Base-by-base conservation (phyloP, 2,329 filamentous ascomycete species). In the Penicillium sp. region DNA sequence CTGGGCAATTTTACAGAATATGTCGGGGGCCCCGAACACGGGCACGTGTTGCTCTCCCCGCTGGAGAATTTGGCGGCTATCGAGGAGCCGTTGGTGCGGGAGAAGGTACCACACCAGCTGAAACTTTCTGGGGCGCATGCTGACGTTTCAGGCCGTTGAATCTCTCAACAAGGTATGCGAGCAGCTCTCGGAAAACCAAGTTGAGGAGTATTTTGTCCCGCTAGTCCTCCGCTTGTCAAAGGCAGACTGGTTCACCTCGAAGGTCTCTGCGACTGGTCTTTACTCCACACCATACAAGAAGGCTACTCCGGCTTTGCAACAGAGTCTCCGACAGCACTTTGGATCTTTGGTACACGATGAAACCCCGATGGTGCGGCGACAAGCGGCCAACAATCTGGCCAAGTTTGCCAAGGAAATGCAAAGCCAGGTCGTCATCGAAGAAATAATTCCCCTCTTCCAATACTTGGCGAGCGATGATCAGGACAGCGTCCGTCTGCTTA, bases 241-340 rank as follows among this genome's bases (percentile, higher is more conserved):
- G 84, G 94, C 94, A 78, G 94, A 99, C 80, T 99, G 94, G 94
- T 99, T 99, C 78, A 99, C 94, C 57, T 97, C 94, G 65, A 99
- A 97, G 81, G 94, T 99, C 65, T 99, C 94, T 33, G 94, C 93
- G 62, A 96, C 93, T 65, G 94, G 94, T 62, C 89, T 99, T 62
- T 99, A 93, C 81, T 94, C 90, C 74, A 86, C 88, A 49, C 93
- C 94, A 64, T 99, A 99, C 82, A 89, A 88, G 70, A 96, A 96
- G 82, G 91, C 94, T 59, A 89, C 91, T 55, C 84, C 89, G 51
- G 83, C 87, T n/a, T 86, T 93, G 66, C 94, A 99, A 79, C 91
- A 96, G 79, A 89, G 88, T 68, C 87, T 99, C 59, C 86, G 94
- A 72, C 89, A 93, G 77, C 91, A 97, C 72, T 99, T 97, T 69